Base-by-base conservation (phyloP, 2,329 filamentous ascomycete genomes). In the Lachnellula suecica region DNA sequence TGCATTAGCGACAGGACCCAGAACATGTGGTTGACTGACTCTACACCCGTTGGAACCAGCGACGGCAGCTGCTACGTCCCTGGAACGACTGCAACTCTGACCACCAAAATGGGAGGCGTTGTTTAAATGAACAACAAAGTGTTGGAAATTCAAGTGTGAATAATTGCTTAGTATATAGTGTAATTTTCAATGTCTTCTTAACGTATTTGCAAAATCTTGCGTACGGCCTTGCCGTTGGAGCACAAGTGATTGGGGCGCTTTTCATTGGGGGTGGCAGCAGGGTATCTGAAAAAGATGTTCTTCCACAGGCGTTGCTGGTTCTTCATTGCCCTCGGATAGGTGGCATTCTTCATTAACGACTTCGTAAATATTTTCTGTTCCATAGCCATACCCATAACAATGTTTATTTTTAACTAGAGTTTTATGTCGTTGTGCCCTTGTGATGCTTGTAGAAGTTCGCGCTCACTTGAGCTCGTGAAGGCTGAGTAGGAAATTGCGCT, bases 1-100 rank as follows among this genome's bases (percentile, higher is more conserved):
- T 68, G 65, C 49, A 59, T 50, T 17, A 65, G 62, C 45, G 55
- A 58, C 37, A 54, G 44, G 24, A 62, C 57, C 43, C 50, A 68
- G 48, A 68, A 68, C 58, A 59, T 49, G 46, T 68, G 65, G 65
- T 50, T 63, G 42, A 62, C 59, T 24, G 59, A 41, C 20, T 59
- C 53, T 5, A 11, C 57, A 4, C 60, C 64, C 19, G 49, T 67
- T 45, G 65, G 65, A 17, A 19, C 24, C 46, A 62, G 59, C n/a
- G 58, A 66, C 37, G 65, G 65, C 40, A 61, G 57, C 19, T 68
- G 65, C 47, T 67, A 56, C 50, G 59, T 68, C 24, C 37, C 60
- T 7, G 44, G 52, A 13, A 47, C 44, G 48, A 61, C 61, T 8
- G 59, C 59, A 10, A 49, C 49, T n/a, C 38, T 68, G 41, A 63